Percentiles rank a stretch among this genome's conserved stretches.
Evolutionary conservation across 1,284 basidiomycete genomes (phyloP).

Genomic region (Cryptococcus sp.): DNA sequence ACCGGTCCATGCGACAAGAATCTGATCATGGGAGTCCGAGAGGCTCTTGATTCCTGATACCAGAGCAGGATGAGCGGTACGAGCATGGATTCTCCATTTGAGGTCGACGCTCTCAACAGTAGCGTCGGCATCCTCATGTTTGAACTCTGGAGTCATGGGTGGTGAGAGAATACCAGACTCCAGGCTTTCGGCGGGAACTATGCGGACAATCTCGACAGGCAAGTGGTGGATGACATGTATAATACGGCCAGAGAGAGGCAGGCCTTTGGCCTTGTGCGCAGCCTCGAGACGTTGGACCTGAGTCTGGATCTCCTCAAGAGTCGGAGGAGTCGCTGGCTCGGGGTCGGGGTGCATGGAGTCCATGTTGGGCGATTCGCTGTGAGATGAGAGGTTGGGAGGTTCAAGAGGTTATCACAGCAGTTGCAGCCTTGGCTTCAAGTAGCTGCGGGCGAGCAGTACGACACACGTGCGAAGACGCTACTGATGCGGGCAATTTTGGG

Average conservation of each 20-base stretch:
- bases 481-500: neutral
- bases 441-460: neutral
- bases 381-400: neutral
- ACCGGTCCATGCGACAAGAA: constrained; percentile 92
- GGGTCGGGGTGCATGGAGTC: constrained; percentile 53
- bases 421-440: neutral
- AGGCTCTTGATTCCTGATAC: constrained; percentile 88
- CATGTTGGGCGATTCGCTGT: constrained; percentile 30
- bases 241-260: constrained; percentile 76
- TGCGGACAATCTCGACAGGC: constrained; percentile 50
- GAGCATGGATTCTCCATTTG: constrained; percentile 73
- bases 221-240: constrained; percentile 70
- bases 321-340: constrained; percentile 40
- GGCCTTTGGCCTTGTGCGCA: constrained; percentile 66
- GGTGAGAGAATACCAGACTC: constrained; percentile 36
- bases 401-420: neutral
- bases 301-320: constrained; percentile 51
- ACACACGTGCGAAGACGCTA: neutral
- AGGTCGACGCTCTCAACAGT: constrained; percentile 39
- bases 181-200: constrained; percentile 32
- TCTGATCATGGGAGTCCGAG: constrained; percentile 77
- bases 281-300: constrained; percentile 63
- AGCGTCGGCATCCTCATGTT: constrained; percentile 43
- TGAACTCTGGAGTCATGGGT: constrained; percentile 52
- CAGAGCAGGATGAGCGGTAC: constrained; percentile 94